phyloP scores from a whole-genome alignment of 768 basidiomycete genomes.

The Pisolithus marmoratus region DNA sequence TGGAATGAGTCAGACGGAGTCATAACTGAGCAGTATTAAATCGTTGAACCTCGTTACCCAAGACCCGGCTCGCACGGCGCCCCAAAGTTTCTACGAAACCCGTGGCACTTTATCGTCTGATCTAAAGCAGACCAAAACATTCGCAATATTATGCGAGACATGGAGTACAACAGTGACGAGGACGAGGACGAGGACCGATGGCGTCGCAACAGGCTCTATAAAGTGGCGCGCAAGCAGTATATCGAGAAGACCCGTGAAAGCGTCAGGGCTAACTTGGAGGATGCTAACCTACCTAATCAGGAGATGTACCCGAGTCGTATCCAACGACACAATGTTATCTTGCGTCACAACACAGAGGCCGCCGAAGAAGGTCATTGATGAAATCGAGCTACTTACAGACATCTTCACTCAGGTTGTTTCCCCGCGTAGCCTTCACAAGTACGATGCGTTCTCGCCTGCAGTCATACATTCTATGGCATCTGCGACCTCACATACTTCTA shows the following conservation, averaged over 20 bases:
- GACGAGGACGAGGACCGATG: constrained; percentile 5
- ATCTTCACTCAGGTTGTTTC: constrained; percentile 11
- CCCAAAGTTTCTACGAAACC: no score
- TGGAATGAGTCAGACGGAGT: no score
- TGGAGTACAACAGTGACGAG: constrained; percentile 20
- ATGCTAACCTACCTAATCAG: constrained; percentile 23
- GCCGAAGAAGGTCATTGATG: constrained; percentile 20
- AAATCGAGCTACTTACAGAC: constrained; percentile 23
- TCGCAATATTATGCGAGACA: constrained; percentile 20
- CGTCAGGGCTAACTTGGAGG: constrained; percentile 18
- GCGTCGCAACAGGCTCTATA: constrained; percentile 15
- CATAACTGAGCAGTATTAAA: no score
- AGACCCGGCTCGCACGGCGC: no score
- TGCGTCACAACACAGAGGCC: constrained; percentile 18
- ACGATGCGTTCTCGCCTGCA: no score
- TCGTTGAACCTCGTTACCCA: no score
- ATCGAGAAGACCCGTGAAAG: constrained; percentile 21
- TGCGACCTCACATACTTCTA: no score
- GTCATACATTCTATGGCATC: no score
- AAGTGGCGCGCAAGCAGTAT: constrained; percentile 21
- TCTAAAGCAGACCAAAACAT: constrained; percentile 33
- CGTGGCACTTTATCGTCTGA: no score
- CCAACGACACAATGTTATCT: constrained; percentile 16
- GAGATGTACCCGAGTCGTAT: constrained; percentile 26
- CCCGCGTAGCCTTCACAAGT: no score